Percentiles rank a stretch among this genome's conserved stretches.
Conservation (phyloP, 1,139 yeast species). For the Blastobotrys elegans region DNA sequence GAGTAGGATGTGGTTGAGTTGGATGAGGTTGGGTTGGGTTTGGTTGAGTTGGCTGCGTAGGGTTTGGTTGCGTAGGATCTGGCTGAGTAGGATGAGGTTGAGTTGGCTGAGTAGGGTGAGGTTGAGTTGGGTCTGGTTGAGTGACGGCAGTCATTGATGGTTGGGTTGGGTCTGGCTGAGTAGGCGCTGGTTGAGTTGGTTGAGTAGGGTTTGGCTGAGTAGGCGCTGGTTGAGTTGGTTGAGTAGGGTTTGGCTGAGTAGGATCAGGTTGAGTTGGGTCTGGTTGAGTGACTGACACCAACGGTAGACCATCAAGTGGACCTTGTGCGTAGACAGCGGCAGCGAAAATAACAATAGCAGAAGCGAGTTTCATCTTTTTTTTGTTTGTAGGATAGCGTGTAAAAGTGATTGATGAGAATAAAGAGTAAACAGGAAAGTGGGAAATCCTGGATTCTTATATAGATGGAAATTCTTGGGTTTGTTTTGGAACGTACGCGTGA, state of each 20-base stretch:
- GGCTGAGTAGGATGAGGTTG: conserved; percentile 4
- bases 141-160: not conserved
- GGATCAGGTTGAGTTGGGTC: not conserved
- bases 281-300: not conserved
- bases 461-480: no score
- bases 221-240: not conserved
- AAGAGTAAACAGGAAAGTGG: no score
- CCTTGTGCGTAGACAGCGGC: not conserved
- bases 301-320: no score
- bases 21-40: conserved; percentile 1
- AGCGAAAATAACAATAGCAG: not conserved
- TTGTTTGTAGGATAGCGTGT: not conserved
- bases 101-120: not conserved
- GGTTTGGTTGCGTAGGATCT: not conserved
- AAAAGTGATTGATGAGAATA: no score
- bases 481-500: no score
- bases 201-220: not conserved
- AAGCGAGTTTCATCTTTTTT: not conserved
- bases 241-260: not conserved
- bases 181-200: not conserved
- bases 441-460: no score
- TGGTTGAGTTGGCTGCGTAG: conserved; percentile 3
- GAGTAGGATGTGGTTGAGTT: conserved; percentile 1
- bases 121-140: conserved; percentile 1
- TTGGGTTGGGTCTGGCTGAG: conserved; percentile 2